A percentile compares a stretch with the other conserved stretches of the same genome.
Conservation (phyloP, 257 asterid species). For the Solanum lycopersicoides region DNA sequence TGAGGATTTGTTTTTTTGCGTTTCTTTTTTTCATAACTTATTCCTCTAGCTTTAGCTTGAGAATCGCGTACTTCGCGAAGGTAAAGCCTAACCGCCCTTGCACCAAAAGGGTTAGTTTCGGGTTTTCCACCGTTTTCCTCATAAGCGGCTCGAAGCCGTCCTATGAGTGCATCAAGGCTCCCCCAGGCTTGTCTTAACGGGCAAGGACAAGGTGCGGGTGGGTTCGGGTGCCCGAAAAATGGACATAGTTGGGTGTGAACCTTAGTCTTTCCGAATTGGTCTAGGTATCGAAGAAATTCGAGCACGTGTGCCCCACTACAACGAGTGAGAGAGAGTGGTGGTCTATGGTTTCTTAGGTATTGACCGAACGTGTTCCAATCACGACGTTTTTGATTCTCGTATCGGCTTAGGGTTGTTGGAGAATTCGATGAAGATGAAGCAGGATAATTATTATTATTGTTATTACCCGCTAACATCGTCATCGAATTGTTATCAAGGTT, state of each 20-base stretch:
- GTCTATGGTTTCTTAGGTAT: constrained; percentile 75
- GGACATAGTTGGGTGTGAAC: constrained; percentile 71
- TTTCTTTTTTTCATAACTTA: constrained; percentile 86
- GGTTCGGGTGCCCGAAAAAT: constrained; percentile 61
- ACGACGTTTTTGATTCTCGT: constrained; percentile 71
- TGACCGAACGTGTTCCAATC: constrained; percentile 91
- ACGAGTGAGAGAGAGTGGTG: constrained; percentile 64
- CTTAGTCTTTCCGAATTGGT: constrained; percentile 74
- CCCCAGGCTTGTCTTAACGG: constrained; percentile 90
- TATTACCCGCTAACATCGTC: not conserved
- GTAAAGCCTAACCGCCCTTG: constrained; percentile 69
- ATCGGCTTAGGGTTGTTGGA: constrained; percentile 58
- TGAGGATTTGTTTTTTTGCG: constrained; percentile 44
- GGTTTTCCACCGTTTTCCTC: constrained; percentile 81
- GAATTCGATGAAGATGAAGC: constrained; percentile 21
- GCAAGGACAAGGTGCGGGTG: constrained; percentile 81
- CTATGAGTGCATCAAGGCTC: constrained; percentile 75
- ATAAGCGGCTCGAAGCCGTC: constrained; percentile 80
- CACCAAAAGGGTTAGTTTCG: constrained; percentile 75
- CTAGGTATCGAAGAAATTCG: constrained; percentile 69
- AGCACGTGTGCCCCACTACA: constrained; percentile 92
- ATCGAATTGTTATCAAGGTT: not conserved
- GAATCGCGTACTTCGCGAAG: constrained; percentile 71
- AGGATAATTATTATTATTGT: constrained; percentile 6
- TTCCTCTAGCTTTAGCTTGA: constrained; percentile 73